Conservation (phyloP, 371 early-diverging fungal species). For the Lichtheimia ornata region DNA sequence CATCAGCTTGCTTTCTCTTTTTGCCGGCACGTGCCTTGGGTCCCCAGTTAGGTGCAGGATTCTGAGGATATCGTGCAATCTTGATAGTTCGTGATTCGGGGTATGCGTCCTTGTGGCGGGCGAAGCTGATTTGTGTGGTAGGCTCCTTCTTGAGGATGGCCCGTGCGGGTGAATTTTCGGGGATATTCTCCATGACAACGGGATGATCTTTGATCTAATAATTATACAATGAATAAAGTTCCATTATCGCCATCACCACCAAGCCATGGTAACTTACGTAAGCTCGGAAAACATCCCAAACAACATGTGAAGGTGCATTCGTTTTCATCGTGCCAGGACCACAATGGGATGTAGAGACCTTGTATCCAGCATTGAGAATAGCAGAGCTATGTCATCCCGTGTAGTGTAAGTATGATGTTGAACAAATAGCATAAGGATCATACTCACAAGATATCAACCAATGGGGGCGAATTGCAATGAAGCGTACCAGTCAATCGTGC, state of each 20-base stretch:
- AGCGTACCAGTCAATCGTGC: conserved; percentile 61
- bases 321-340: conserved; percentile 91
- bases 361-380: conserved; percentile 90
- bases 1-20: conserved; percentile 43
- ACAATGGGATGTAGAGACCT: conserved; percentile 93
- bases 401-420: not conserved
- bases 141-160: conserved; percentile 66
- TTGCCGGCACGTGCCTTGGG: conserved; percentile 82
- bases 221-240: not conserved
- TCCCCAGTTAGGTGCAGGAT: conserved; percentile 95
- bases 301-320: conserved; percentile 82
- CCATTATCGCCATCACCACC: too few species aligned
- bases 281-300: conserved; percentile 94
- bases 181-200: conserved; percentile 67
- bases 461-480: conserved; percentile 62
- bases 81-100: conserved; percentile 77
- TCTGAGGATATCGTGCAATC: conserved; percentile 90
- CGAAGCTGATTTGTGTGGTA: conserved; percentile 68
- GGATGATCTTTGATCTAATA: conserved; percentile 62
- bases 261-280: conserved; percentile 44
- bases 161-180: conserved; percentile 69
- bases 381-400: conserved; percentile 70
- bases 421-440: not conserved
- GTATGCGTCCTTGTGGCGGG: conserved; percentile 68
- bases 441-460: conserved; percentile 42